phyloP scores from a whole-genome alignment of 345 rosid species.

The Populus pruinosa region DNA sequence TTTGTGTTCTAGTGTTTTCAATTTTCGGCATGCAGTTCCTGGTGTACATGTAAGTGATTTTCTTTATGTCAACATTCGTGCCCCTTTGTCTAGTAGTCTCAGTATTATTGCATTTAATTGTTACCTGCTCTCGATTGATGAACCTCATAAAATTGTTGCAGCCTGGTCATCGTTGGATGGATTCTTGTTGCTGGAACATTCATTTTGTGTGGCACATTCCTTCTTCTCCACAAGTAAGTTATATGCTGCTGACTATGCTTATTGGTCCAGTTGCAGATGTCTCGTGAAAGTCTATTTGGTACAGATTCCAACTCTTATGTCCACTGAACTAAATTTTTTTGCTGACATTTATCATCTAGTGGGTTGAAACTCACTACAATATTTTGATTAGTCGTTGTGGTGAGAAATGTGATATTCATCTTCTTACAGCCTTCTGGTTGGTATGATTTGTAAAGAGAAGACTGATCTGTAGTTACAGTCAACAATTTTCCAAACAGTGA shows the following conservation, averaged over 20 bases:
- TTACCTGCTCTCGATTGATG: background rate
- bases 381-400: background rate
- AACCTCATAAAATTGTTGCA: conserved; percentile 31
- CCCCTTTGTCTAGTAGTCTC: background rate
- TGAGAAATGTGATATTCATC: no score
- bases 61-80: background rate
- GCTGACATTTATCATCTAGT: background rate
- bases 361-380: background rate
- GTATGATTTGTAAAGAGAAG: background rate
- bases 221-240: conserved; percentile 85
- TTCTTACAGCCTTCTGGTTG: background rate
- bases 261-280: background rate
- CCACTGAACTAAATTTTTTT: background rate
- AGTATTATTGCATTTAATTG: background rate
- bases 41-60: conserved; percentile 67
- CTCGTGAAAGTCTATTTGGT: background rate
- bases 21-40: conserved; percentile 71
- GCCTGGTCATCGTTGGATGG: conserved; percentile 88
- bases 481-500: background rate
- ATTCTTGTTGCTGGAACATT: conserved; percentile 83
- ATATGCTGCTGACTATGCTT: background rate
- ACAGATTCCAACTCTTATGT: background rate
- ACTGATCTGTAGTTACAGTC: background rate
- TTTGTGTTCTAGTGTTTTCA: conserved; percentile 58
- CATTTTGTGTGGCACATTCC: conserved; percentile 80